Conservation (phyloP, 768 basidiomycete species). For the Trametopsis cervina region DNA sequence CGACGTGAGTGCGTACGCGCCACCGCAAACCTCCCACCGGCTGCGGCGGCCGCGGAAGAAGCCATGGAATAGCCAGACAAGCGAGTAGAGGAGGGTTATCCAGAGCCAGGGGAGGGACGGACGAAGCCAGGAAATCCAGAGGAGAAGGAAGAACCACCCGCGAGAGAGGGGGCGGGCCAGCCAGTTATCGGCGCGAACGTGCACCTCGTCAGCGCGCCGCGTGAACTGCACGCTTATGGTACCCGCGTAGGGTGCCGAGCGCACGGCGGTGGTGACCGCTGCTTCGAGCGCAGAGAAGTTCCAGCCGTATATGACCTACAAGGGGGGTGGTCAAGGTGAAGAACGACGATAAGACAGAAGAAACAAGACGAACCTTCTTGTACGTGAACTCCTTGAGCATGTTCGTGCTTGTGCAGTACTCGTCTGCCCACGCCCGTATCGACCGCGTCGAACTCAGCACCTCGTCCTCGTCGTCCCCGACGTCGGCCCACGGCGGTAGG, state of each 20-base stretch:
- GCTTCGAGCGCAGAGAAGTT: constrained; percentile 34
- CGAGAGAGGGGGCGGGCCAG: constrained; percentile 65
- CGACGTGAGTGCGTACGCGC: constrained; percentile 66
- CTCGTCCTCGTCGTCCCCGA: constrained; percentile 11
- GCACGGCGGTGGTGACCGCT: constrained; percentile 32
- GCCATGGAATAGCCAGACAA: constrained; percentile 75
- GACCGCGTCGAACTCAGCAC: constrained; percentile 50
- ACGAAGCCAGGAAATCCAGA: constrained; percentile 63
- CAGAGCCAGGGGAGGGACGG: constrained; percentile 69
- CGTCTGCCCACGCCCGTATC: constrained; percentile 74
- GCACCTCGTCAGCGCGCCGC: constrained; percentile 40
- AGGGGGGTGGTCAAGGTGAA: constrained; percentile 20
- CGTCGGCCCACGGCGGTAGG: constrained; percentile 41
- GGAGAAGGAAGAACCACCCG: constrained; percentile 62
- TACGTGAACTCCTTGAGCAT: constrained; percentile 75
- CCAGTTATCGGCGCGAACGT: constrained; percentile 59
- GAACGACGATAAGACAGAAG: constrained; percentile 3
- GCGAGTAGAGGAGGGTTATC: constrained; percentile 66
- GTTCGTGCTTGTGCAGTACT: constrained; percentile 67
- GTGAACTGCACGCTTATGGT: constrained; percentile 44
- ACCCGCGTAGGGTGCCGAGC: constrained; percentile 33
- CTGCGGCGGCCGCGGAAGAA: constrained; percentile 65
- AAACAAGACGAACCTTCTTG: constrained; percentile 51
- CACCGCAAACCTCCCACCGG: constrained; percentile 68
- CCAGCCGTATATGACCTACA: constrained; percentile 57